These are phyloP conservation scores for Exserohilum rostratum DNA, from an alignment of 2,329 filamentous ascomycete genomes.

Conservation along the genomic window DNA sequence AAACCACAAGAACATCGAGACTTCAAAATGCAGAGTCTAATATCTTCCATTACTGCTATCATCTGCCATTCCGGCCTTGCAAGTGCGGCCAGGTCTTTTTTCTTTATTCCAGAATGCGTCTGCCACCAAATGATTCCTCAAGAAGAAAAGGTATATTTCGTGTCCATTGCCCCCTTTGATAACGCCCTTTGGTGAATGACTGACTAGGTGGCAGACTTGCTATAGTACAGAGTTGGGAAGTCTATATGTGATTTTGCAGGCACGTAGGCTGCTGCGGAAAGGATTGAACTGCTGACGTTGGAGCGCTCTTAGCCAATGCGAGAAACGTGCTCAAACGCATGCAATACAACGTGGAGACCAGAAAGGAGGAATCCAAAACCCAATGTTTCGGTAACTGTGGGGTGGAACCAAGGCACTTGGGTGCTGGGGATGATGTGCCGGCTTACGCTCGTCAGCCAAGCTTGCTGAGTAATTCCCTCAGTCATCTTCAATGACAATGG, in stretches of 20 bases:
- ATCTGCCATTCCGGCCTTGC: slow-evolving; percentile 4
- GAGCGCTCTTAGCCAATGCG: neutral
- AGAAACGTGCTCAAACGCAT: neutral
- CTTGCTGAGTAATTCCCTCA: slow-evolving; percentile 9
- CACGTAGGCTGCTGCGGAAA: neutral
- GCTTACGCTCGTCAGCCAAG: neutral
- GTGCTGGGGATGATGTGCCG: neutral
- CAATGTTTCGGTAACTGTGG: neutral
- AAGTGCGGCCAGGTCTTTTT: neutral
- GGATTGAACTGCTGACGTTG: neutral
- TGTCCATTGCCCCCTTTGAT: slow-evolving; percentile 5
- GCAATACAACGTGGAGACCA: neutral
- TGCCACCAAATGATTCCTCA: slow-evolving; percentile 2
- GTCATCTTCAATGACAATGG: slow-evolving; percentile 47
- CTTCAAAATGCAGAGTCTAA: too few relatives aligned
- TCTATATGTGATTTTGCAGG: slow-evolving; percentile 8
- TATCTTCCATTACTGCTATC: neutral
- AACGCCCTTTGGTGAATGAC: slow-evolving; percentile 17
- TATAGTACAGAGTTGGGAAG: slow-evolving; percentile 17
- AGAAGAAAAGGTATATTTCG: slow-evolving; percentile 20
- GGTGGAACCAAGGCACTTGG: neutral
- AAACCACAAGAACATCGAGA: too few relatives aligned
- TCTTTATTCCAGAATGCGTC: neutral
- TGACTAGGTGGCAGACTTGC: slow-evolving; percentile 10
- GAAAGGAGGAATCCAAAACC: neutral